Percentiles rank a stretch among this genome's conserved stretches.
phyloP scores from a whole-genome alignment of 2,329 filamentous ascomycete genomes.

The Calonectria multiphialidica region DNA sequence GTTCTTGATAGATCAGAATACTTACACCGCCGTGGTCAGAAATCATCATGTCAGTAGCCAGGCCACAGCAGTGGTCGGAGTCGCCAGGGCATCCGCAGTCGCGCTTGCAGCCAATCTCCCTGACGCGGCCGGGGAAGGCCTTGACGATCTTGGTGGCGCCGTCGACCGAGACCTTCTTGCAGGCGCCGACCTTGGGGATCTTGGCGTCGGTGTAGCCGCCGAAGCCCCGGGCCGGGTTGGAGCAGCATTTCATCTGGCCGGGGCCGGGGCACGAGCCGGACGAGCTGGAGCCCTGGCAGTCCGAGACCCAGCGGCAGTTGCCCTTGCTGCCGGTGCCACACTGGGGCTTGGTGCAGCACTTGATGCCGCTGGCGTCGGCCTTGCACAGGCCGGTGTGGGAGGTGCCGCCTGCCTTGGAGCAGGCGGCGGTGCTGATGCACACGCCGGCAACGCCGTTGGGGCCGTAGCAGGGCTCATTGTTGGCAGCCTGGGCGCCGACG shows the following conservation, averaged over 20 bases:
- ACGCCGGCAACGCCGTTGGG: conserved; percentile 46
- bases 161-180: conserved; percentile 50
- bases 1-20: neutral
- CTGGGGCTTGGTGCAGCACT: conserved; percentile 56
- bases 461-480: conserved; percentile 49
- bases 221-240: conserved; percentile 44
- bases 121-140: conserved; percentile 50
- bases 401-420: conserved; percentile 51
- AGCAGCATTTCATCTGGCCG: conserved; percentile 54
- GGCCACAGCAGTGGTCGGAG: conserved; percentile 54
- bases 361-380: conserved; percentile 50
- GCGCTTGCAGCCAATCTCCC: conserved; percentile 50
- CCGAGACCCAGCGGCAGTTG: conserved; percentile 53
- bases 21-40: conserved; percentile 53
- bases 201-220: conserved; percentile 50
- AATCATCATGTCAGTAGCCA: conserved; percentile 54
- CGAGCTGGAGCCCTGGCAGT: conserved; percentile 49
- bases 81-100: conserved; percentile 48
- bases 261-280: conserved; percentile 54
- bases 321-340: conserved; percentile 48
- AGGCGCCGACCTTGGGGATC: conserved; percentile 51
- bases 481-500: conserved; percentile 37
- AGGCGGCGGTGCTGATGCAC: conserved; percentile 52
- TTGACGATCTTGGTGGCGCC: conserved; percentile 51
- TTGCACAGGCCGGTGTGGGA: conserved; percentile 54